These are phyloP conservation scores for Pseudogymnoascus sp. DNA, from an alignment of 2,329 filamentous ascomycete genomes.

Conservation along the genomic window DNA sequence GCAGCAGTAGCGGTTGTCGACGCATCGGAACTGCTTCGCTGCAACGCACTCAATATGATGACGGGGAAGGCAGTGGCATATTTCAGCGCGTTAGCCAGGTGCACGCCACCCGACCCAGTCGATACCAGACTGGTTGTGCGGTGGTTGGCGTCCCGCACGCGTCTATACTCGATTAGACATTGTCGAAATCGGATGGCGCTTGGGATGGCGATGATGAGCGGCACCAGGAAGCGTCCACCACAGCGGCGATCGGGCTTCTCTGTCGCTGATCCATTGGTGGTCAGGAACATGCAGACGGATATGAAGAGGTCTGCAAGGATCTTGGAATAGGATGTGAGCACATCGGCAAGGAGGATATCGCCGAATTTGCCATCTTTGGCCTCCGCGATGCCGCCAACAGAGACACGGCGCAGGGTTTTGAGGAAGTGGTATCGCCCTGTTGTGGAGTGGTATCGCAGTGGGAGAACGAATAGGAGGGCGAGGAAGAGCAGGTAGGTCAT, in stretches of 20 bases:
- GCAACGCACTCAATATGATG: conserved; percentile 68
- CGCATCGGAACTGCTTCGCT: conserved; percentile 49
- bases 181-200: conserved; percentile 82
- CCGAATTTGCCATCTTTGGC: conserved; percentile 87
- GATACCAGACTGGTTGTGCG: conserved; percentile 33
- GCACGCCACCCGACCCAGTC: conserved; percentile 70
- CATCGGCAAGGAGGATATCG: conserved; percentile 88
- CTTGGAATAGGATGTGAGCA: conserved; percentile 88
- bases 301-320: conserved; percentile 86
- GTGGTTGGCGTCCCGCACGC: conserved; percentile 54
- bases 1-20: conserved; percentile 30
- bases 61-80: conserved; percentile 94
- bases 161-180: conserved; percentile 79
- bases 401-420: conserved; percentile 66
- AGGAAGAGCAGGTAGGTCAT: conserved; percentile 73
- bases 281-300: conserved; percentile 83
- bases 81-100: conserved; percentile 89
- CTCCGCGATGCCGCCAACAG: conserved; percentile 78
- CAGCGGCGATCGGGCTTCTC: conserved; percentile 73
- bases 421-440: conserved; percentile 69
- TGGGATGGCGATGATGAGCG: conserved; percentile 74
- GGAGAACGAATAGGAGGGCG: conserved; percentile 62
- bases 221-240: conserved; percentile 71
- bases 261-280: conserved; percentile 62
- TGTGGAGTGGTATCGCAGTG: conserved; percentile 60